Base-by-base conservation (phyloP, 305 asterid genomes). In the Ajuga reptans region DNA sequence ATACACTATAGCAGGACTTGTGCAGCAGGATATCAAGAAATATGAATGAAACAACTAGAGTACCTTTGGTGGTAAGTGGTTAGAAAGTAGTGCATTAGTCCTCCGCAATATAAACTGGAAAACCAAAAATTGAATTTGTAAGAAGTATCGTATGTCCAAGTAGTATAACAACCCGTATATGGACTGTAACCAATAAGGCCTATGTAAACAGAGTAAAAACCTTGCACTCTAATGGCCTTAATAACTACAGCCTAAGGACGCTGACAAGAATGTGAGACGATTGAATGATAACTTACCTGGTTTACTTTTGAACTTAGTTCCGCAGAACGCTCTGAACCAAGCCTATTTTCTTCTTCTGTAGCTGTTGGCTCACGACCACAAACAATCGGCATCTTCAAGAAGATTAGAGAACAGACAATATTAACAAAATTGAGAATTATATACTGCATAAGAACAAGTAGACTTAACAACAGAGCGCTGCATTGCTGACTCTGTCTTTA, bases 61-160 rank as follows among this genome's bases (percentile, higher is more conserved):
- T 87, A 93, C 99, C 99, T 93, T 93, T 11, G 99, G 99, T 27
- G 99, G 99, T 77, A 93, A 86, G 89, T 93, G 99, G 78, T 91
- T 93, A 33, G 97, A 93, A 43, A 91, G 80, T 64, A 93, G 79
- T 10, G 96, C 84, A 83, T 91, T 93, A 67, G 97, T 93, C 92
- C 99, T 87, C 84, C 99, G 86, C 83, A 93, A 77, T 80, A 91
- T 89, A 80, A 91, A 93, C 97, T 91, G 96, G 73, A 82, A 80
- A 29, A 64, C 53, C 59, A 75, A 49, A 39, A 78, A 49, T 36
- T 2, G 62, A 59, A 77, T 50, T 42, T 56, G 75, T 77, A 59
- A 76, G 65, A 66, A 53, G 67, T 52, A 71, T 64, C 55, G 51
- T 5, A 68, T 42, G 57, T 46, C 52, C 51, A 24, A 64, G 36